These are phyloP conservation scores for Leucocoprinus leucothites DNA, from an alignment of 768 basidiomycete species.

Conservation along the genomic window DNA sequence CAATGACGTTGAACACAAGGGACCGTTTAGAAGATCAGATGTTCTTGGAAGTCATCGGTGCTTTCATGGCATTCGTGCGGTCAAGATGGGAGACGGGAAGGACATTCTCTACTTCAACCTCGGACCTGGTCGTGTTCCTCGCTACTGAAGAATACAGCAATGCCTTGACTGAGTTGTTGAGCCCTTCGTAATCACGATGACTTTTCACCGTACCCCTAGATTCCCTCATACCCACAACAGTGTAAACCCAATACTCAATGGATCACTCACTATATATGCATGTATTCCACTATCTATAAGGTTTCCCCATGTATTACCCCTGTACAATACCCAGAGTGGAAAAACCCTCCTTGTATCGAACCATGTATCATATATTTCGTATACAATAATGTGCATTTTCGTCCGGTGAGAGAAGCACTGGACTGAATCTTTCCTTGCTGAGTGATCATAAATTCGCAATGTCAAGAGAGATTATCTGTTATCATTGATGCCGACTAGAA, in stretches of 20 bases:
- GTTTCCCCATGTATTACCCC: no score
- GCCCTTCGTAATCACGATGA: no score
- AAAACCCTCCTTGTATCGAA: no score
- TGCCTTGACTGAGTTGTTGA: no score
- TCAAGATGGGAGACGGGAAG: conserved; percentile 31
- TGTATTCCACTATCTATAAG: no score
- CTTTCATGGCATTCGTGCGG: conserved; percentile 43
- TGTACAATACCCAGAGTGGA: no score
- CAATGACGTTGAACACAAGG: conserved; percentile 31
- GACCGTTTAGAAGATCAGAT: conserved; percentile 48
- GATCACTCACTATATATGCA: neutral
- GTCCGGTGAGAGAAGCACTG: no score
- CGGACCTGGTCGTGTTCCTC: conserved; percentile 29
- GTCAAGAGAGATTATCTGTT: conserved; percentile 1
- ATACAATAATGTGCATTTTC: no score
- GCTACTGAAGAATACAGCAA: neutral
- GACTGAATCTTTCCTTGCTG: no score
- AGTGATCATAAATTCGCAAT: no score
- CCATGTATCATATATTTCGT: no score
- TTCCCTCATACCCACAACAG: neutral
- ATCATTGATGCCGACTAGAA: neutral
- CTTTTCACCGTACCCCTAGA: no score
- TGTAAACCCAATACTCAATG: neutral
- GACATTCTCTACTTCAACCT: conserved; percentile 49
- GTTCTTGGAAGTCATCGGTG: conserved; percentile 41